phyloP scores from a whole-genome alignment of 139 green algal genomes.

The Auxenochlorella pyrenoidosa region DNA sequence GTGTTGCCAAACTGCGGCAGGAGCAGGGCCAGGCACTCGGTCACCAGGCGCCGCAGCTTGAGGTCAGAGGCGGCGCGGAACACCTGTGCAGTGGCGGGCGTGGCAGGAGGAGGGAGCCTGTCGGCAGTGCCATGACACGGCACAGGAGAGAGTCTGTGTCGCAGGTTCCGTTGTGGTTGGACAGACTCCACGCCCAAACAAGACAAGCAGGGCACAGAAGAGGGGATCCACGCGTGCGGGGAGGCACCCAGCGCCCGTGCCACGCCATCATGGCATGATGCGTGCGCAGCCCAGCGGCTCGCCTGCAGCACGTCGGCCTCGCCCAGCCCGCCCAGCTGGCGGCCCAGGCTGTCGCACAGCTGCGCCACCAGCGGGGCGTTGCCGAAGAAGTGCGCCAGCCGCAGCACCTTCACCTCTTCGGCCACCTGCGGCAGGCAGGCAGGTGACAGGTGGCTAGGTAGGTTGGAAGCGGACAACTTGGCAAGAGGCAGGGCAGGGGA shows the following conservation, averaged over 20 bases:
- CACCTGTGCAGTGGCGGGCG: neutral
- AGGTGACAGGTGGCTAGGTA: neutral
- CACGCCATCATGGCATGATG: too few relatives aligned
- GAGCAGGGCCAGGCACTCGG: constrained; percentile 16
- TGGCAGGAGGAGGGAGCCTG: too few relatives aligned
- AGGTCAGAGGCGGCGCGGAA: constrained; percentile 6
- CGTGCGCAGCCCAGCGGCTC: neutral
- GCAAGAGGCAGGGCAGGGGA: too few relatives aligned
- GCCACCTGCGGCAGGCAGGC: neutral
- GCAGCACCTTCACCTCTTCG: neutral
- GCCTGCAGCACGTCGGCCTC: constrained; percentile 2
- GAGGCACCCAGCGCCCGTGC: too few relatives aligned
- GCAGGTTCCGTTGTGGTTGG: too few relatives aligned
- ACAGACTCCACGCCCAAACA: too few relatives aligned
- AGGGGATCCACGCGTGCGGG: too few relatives aligned
- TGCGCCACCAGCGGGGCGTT: neutral
- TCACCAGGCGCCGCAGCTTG: neutral
- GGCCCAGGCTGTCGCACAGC: neutral
- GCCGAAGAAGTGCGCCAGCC: neutral
- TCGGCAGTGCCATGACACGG: too few relatives aligned
- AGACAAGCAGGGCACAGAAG: too few relatives aligned
- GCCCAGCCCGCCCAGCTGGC: neutral
- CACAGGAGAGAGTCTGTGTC: too few relatives aligned
- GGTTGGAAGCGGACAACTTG: neutral
- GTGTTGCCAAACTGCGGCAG: constrained; percentile 12